These are phyloP conservation scores for Ceratocystis eucalypticola DNA, from an alignment of 2,329 filamentous ascomycete genomes.

Conservation along the genomic window DNA sequence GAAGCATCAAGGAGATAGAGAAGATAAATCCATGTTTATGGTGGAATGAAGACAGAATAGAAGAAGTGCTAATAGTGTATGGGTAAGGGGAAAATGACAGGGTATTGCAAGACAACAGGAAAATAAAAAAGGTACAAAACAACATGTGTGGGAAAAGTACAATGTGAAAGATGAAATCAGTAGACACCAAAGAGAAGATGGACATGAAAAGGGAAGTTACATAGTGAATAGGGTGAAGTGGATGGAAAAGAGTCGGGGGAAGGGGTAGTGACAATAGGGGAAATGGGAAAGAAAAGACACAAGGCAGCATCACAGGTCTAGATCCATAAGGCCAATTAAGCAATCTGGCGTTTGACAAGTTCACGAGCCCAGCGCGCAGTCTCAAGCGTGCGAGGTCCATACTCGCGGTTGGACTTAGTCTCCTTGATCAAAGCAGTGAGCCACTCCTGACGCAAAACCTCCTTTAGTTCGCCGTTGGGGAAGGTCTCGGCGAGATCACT, in stretches of 20 bases:
- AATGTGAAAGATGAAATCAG: slow-evolving; percentile 24
- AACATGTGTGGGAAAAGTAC: slow-evolving; percentile 19
- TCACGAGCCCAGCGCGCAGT: slow-evolving; percentile 96
- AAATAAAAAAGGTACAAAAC: slow-evolving; percentile 20
- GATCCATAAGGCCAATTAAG: slow-evolving; percentile 2
- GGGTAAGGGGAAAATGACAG: slow-evolving; percentile 12
- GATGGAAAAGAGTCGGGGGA: slow-evolving; percentile 7
- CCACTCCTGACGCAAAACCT: slow-evolving; percentile 85
- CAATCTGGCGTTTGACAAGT: slow-evolving; percentile 84
- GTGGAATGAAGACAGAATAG: slow-evolving; percentile 9
- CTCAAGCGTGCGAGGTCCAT: slow-evolving; percentile 69
- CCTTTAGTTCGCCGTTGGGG: slow-evolving; percentile 72
- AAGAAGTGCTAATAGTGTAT: slow-evolving; percentile 13
- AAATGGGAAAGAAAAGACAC: slow-evolving; percentile 15
- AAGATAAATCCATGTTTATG: slow-evolving; percentile 11
- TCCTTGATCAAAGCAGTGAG: slow-evolving; percentile 81
- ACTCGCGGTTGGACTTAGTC: slow-evolving; percentile 79
- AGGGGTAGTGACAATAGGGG: not conserved
- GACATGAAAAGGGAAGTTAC: slow-evolving; percentile 22
- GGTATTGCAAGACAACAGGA: slow-evolving; percentile 19
- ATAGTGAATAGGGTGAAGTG: not conserved
- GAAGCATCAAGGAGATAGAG: slow-evolving; percentile 21
- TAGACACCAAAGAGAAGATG: slow-evolving; percentile 27
- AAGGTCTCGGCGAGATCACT: slow-evolving; percentile 92
- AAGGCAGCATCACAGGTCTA: slow-evolving; percentile 9